Conservation (phyloP, 257 asterid genomes). For the Solanum clarkiae region DNA sequence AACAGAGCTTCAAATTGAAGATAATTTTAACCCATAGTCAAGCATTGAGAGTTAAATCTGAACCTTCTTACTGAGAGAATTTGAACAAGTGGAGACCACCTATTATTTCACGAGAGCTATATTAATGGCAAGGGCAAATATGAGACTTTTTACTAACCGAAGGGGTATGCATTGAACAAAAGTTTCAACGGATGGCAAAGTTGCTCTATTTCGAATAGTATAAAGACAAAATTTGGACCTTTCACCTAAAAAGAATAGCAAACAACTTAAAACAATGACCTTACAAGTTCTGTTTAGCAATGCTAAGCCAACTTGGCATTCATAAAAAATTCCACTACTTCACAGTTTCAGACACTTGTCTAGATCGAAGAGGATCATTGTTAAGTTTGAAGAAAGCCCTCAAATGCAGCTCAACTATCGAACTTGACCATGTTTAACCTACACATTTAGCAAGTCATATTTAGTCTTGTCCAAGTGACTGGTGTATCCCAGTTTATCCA, state of each 20-base stretch:
- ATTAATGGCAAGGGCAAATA: background rate
- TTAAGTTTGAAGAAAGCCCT: background rate
- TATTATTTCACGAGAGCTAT: background rate
- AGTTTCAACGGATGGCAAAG: background rate
- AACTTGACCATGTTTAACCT: background rate
- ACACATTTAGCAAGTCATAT: background rate
- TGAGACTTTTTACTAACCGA: background rate
- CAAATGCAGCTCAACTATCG: background rate
- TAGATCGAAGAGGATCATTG: background rate
- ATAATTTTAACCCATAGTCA: background rate
- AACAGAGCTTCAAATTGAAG: background rate
- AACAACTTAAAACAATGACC: background rate
- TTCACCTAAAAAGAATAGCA: background rate
- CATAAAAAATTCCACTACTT: background rate
- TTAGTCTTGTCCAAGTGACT: background rate
- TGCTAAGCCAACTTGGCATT: background rate
- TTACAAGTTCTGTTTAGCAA: background rate
- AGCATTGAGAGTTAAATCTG: background rate
- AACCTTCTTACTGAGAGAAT: background rate
- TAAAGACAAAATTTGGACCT: background rate
- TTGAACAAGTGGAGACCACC: background rate
- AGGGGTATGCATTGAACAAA: background rate
- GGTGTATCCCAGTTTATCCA: background rate
- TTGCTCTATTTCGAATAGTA: background rate
- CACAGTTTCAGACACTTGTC: background rate